Conservation (phyloP, 306 rosid genomes). For the Boehmeria nivea region DNA sequence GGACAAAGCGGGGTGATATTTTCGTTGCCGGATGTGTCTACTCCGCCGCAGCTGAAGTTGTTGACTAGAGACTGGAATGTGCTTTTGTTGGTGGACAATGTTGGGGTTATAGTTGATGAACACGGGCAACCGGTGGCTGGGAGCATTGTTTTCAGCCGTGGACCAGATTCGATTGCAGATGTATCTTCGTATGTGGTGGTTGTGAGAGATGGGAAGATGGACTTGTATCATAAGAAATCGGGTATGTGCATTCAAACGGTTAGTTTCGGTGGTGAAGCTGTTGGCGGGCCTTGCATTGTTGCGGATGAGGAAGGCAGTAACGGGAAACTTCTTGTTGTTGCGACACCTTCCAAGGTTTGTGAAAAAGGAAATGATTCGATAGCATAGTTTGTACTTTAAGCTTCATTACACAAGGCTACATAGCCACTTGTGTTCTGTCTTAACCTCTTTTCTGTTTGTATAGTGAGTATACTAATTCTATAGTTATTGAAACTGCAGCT, state of each 20-base stretch:
- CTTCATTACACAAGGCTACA: too few relatives aligned
- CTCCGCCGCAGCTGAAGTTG: slow-evolving; percentile 63
- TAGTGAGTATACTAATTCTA: too few relatives aligned
- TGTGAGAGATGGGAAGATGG: slow-evolving; percentile 74
- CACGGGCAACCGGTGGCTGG: slow-evolving; percentile 91
- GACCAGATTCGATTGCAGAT: slow-evolving; percentile 74
- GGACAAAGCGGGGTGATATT: slow-evolving; percentile 76
- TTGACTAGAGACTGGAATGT: slow-evolving; percentile 74
- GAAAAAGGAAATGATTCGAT: too few relatives aligned
- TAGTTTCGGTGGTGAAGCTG: slow-evolving; percentile 68
- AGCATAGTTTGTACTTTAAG: too few relatives aligned
- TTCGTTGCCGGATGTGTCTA: slow-evolving; percentile 71
- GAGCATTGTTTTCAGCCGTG: slow-evolving; percentile 62
- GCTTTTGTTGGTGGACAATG: slow-evolving; percentile 90
- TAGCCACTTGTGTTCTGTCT: too few relatives aligned
- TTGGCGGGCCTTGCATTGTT: slow-evolving; percentile 59
- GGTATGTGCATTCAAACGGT: slow-evolving; percentile 69
- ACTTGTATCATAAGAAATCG: slow-evolving; percentile 76
- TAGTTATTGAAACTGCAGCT: too few relatives aligned
- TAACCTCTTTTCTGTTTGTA: too few relatives aligned
- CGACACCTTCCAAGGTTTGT: slow-evolving; percentile 75
- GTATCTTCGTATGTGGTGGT: slow-evolving; percentile 70
- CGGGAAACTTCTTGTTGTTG: slow-evolving; percentile 66
- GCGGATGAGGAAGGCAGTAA: slow-evolving; percentile 59
- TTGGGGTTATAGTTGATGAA: slow-evolving; percentile 66